phyloP scores from a whole-genome alignment of 768 basidiomycete genomes.

The Naganishia kalamii region DNA sequence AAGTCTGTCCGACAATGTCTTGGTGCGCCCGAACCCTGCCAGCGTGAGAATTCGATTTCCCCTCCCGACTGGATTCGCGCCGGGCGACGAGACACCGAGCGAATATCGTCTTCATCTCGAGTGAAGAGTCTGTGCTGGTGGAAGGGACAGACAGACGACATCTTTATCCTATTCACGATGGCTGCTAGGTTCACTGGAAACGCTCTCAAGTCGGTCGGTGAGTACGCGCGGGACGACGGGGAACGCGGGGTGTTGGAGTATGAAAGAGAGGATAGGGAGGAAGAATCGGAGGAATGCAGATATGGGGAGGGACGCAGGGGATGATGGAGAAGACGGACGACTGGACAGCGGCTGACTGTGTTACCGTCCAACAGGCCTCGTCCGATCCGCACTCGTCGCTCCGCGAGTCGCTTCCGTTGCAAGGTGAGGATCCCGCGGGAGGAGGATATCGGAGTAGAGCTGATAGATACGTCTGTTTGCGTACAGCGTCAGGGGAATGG shows the following conservation, averaged over 20 bases:
- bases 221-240: neutral
- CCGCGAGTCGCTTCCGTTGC: slow-evolving; percentile 6
- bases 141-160: neutral
- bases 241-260: neutral
- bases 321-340: too few relatives aligned
- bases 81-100: neutral
- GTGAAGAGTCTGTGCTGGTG: too few relatives aligned
- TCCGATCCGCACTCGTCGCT: slow-evolving; percentile 17
- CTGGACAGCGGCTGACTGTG: neutral
- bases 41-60: neutral
- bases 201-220: slow-evolving; percentile 16
- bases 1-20: neutral
- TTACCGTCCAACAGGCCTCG: neutral
- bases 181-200: slow-evolving; percentile 20
- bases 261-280: neutral
- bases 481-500: slow-evolving; percentile 23
- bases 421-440: neutral
- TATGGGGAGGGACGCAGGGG: too few relatives aligned
- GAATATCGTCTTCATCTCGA: neutral
- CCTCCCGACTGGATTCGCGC: neutral
- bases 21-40: neutral
- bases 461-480: neutral
- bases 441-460: neutral
- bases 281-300: neutral
- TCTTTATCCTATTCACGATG: slow-evolving; percentile 10